Percentiles rank a stretch among this genome's conserved stretches.
Evolutionary conservation across 768 basidiomycete species (phyloP).

Genomic region (Leccinum variicolor): DNA sequence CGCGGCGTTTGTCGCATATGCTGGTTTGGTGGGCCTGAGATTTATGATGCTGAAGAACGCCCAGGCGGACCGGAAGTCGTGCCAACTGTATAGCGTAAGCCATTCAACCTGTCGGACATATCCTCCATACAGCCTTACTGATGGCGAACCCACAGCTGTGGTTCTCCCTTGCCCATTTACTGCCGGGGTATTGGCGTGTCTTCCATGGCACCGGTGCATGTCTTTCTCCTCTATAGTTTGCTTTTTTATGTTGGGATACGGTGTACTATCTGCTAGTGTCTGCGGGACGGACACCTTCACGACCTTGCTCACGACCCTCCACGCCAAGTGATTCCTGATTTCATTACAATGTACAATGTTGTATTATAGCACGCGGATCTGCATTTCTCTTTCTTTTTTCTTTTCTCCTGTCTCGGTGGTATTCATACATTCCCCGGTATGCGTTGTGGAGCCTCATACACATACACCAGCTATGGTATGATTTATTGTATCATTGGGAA

Average conservation of each 20-base stretch:
- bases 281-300: slow-evolving; percentile 2
- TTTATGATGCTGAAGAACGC: slow-evolving; percentile 22
- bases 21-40: slow-evolving; percentile 21
- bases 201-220: slow-evolving; percentile 17
- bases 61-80: slow-evolving; percentile 26
- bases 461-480: not conserved
- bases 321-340: not conserved
- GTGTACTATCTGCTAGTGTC: slow-evolving; percentile 8
- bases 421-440: not conserved
- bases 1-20: slow-evolving; percentile 24
- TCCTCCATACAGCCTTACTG: not conserved
- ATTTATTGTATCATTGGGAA: not conserved
- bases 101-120: not conserved
- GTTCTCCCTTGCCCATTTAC: slow-evolving; percentile 31
- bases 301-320: not conserved
- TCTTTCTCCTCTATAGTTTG: slow-evolving; percentile 3
- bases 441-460: not conserved
- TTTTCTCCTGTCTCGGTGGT: not conserved
- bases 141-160: slow-evolving; percentile 18
- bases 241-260: not conserved
- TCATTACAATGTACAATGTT: not conserved
- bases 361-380: slow-evolving; percentile 4
- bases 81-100: slow-evolving; percentile 31
- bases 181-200: slow-evolving; percentile 30
- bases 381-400: not conserved